Evolutionary conservation across 768 basidiomycete species (phyloP), one percentile per base, ranked within the genome.

Genomic region (Dictyophora rubrovolvata): DNA sequence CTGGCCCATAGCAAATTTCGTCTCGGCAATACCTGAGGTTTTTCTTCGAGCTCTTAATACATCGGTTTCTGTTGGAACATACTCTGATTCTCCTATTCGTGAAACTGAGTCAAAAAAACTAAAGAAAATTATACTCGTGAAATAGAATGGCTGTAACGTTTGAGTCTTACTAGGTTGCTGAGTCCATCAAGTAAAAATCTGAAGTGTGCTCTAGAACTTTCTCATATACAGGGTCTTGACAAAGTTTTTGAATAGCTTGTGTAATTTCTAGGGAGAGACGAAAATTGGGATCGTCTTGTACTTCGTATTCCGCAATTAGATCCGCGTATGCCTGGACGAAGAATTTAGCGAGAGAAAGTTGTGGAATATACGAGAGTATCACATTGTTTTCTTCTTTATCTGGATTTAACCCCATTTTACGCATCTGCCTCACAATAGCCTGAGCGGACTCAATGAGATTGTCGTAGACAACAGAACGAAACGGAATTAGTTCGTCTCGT

Each of bases 181-280:
- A 89, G 68, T 96, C 94, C 91, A 94, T 95, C 14, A 96, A 75
- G 68, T 95, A 94, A 66, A 95, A 95, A 56, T 93, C 85, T 68
- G 75, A 82, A 20, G 75, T 73, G 63, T 84, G 82, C 34, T 80
- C 78, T 76, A 81, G 77, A 10, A 81, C 67, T 10, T 70, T 69
- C 10, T 71, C 67, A 53, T 75, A 75, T 59, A 60, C 64, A 56
- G 59, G 81, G 66, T 89, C 87, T 56, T 82, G 78, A 84, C 84
- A 85, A 1, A 89, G 71, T 48, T 86, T 74, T 60, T 80, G 74
- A 47, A 89, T 85, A 7, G 86, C 85, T 28, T 80, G 74, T 1
- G 86, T 85, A 56, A 89, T 80, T 14, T 85, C 85, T n/a, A 77
- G 70, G 0, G 81, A 76, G 54, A 89, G 79, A 52, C 72, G 68